A percentile compares a stretch with the other conserved stretches of the same genome.
Evolutionary conservation across 441 rosid species (phyloP).

Genomic region (Raphanus hybrid): DNA sequence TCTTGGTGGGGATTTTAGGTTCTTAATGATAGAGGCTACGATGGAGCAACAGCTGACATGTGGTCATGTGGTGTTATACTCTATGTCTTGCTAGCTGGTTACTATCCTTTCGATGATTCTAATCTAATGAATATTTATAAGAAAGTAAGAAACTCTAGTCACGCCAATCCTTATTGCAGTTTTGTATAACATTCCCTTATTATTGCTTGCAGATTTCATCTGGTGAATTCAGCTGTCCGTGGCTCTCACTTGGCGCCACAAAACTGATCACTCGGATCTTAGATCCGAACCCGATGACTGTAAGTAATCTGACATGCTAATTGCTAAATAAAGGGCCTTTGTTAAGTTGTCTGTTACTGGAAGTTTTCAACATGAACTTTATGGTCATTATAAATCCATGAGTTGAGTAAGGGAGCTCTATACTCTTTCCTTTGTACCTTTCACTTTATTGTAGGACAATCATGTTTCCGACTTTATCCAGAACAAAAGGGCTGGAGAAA

Average conservation of each 20-base stretch:
- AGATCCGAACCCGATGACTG: constrained; percentile 94
- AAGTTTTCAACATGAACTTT: constrained; percentile 2
- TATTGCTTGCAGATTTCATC: constrained; percentile 69
- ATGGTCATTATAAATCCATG: not conserved
- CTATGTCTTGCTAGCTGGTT: too few species aligned
- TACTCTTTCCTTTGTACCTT: not conserved
- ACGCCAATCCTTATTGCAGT: constrained; percentile 7
- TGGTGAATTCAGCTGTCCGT: constrained; percentile 86
- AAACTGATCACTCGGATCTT: constrained; percentile 80
- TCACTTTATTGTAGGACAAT: constrained; percentile 20
- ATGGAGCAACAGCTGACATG: too few species aligned
- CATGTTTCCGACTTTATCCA: constrained; percentile 43
- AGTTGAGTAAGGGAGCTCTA: constrained; percentile 2
- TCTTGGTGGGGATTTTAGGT: not conserved
- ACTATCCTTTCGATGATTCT: too few species aligned
- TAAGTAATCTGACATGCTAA: constrained; percentile 44
- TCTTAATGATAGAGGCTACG: too few species aligned
- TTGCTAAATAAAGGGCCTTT: not conserved
- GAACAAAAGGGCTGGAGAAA: too few species aligned
- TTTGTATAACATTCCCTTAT: constrained; percentile 5
- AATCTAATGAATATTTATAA: too few species aligned
- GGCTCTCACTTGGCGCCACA: constrained; percentile 88
- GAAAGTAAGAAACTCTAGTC: too few species aligned
- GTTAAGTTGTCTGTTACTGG: not conserved
- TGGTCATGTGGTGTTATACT: too few species aligned